Evolutionary conservation across 1,284 basidiomycete species (phyloP), one percentile per base, ranked within the genome.

Genomic region (Anthracocystis panici-leucophaei): DNA sequence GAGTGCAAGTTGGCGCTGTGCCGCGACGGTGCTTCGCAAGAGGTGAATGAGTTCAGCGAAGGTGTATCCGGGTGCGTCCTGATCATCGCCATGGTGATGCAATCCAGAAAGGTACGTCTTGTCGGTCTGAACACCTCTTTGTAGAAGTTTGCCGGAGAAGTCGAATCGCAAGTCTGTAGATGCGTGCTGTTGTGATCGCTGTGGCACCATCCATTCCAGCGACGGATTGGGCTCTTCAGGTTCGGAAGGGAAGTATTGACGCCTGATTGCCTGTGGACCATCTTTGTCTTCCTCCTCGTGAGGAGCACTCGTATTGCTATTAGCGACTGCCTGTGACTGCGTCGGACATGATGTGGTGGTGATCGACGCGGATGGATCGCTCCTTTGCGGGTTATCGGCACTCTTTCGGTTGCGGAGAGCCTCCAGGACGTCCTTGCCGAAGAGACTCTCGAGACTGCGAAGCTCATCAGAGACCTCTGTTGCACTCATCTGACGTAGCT

Each of bases 21-120:
- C 91, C 9, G 91, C 90, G 0, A 95, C 92, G 0, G 91, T 93
- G 6, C 93, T 95, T 56, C 92, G 88, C 1, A 91, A 90, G 4
- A 96, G 88, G 50, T 93, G 87, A 49, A 95, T 90, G n/a, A 97
- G 88, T 71, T 97, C 95, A 40, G 92, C 90, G 0, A 96, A 86
- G 0, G 93, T 95, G 85, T 97, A 97, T 0, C 95, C 95, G 0
- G 95, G 94, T n/a, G 86, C 75, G 45, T 91, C 91, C 63, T 93
- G 92, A 0, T 93, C 90, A 67, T 85, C 78, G 20, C 87, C 87
- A 63, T 97, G 95, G 84, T 97, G 95, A 85, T 97, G 95, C 23
- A 97, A 87, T 1, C 95, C 95, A 2, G 79, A 75, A 5, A 80
- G 67, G 42, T 75, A 80, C 11, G 79, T 78, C n/a, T 51, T 41